Percentiles rank a stretch among this genome's conserved stretches.
phyloP scores from a whole-genome alignment of 352 stramenopile genomes.

The Phytopythium aichiense region DNA sequence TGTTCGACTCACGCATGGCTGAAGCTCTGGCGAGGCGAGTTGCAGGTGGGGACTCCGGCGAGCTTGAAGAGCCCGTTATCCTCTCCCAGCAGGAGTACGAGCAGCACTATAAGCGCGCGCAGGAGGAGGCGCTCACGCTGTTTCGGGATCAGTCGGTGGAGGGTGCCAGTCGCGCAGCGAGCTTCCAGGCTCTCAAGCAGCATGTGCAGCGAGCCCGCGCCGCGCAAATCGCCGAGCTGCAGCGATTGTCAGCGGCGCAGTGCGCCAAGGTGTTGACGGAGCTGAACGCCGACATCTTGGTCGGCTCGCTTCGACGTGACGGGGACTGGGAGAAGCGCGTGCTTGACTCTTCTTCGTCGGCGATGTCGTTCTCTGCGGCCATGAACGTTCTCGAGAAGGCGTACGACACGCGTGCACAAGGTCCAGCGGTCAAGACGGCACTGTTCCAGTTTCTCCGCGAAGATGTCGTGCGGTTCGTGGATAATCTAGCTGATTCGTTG shows the following conservation, averaged over 20 bases:
- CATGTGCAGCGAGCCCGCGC: conserved; percentile 64
- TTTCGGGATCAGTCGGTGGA: conserved; percentile 75
- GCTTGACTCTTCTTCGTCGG: neutral
- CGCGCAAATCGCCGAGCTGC: conserved; percentile 44
- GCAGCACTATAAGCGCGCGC: conserved; percentile 62
- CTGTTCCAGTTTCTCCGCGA: conserved; percentile 66
- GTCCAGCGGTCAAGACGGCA: conserved; percentile 60
- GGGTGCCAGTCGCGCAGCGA: conserved; percentile 42
- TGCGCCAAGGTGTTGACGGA: conserved; percentile 43
- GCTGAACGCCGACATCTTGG: conserved; percentile 34
- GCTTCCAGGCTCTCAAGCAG: conserved; percentile 75
- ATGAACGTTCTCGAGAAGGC: conserved; percentile 44
- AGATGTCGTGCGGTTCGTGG: conserved; percentile 48
- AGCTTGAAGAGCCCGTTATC: conserved; percentile 19
- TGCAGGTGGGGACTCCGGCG: conserved; percentile 4
- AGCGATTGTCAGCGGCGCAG: conserved; percentile 49
- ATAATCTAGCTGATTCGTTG: conserved; percentile 43
- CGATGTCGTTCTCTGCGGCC: conserved; percentile 20
- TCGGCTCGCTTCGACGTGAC: conserved; percentile 21
- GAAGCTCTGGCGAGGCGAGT: conserved; percentile 1
- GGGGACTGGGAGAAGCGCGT: conserved; percentile 36
- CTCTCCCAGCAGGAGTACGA: conserved; percentile 72
- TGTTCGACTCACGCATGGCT: conserved; percentile 55
- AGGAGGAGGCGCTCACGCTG: conserved; percentile 59
- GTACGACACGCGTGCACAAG: conserved; percentile 57